Evolutionary conservation across 2,329 filamentous ascomycete genomes (phyloP), one percentile per base, ranked within the genome.

Genomic region (Parastagonospora nodorum): DNA sequence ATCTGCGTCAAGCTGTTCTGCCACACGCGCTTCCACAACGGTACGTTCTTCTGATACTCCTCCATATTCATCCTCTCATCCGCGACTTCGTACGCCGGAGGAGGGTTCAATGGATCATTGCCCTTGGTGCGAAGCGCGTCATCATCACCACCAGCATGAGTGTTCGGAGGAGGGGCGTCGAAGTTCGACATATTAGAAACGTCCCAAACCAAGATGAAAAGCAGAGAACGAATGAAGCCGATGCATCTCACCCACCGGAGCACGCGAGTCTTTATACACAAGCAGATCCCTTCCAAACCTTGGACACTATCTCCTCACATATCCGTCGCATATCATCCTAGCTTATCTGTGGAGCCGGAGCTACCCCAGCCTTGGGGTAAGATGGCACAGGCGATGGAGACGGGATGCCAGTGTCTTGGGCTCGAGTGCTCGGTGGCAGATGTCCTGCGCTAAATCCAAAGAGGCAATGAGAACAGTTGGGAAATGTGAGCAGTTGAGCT

Each of bases 1-100:
- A 80, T 80, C 62, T 80, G 77, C 5, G 77, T 80, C 56, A 80
- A 68, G 55, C 77, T 79, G 55, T 80, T 75, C 53, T 77, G 75
- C 66, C 75, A 76, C 4, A 79, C 55, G 3, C 75, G 71, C 53
- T 77, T 78, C 77, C 77, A 80, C 4, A 66, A 51, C 1, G 77
- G 77, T 1, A 67, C 65, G 1, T 48, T 63, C 7, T 58, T 52
- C 11, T 54, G 57, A 45, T 70, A 70, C 30, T 64, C 63, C 19
- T 61, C 62, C 65, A 78, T 75, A 45, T 78, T 71, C 42, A 79
- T 61, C 10, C 58, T 68, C 19, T 68, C 64, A 15, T 69, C 62
- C 15, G 55, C 46, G 15, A 64, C 50, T 38, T 56, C 46, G 16
- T 61, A 51, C 8, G 48, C 39, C 5, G 58, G 41, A 29, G 56